Percentiles rank a stretch among this genome's conserved stretches.
Evolutionary conservation across 2,329 filamentous ascomycete genomes (phyloP).

Genomic region (Verticillium zaregamsianum): DNA sequence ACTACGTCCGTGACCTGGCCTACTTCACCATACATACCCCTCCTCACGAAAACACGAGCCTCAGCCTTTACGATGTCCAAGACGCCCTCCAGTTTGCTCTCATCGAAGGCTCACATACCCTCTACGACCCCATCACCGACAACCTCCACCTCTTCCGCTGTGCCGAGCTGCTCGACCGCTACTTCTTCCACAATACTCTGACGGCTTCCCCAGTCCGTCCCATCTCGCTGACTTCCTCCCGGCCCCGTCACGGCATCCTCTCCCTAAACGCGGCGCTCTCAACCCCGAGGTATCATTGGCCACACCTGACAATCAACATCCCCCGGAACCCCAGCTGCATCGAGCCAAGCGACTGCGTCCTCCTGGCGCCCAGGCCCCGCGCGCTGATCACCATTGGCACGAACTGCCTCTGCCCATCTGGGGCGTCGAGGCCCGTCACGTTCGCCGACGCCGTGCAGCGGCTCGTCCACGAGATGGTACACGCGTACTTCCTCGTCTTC

Average conservation of each 20-base stretch:
- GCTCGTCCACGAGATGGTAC: slow-evolving; percentile 20
- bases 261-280: no score
- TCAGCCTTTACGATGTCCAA: no score
- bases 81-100: background rate
- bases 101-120: slow-evolving; percentile 3
- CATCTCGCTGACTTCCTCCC: no score
- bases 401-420: background rate
- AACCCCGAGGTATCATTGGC: background rate
- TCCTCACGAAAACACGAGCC: no score
- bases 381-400: background rate
- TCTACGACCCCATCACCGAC: slow-evolving; percentile 2
- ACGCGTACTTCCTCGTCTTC: slow-evolving; percentile 9
- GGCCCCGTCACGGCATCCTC: no score
- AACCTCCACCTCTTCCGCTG: background rate
- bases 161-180: slow-evolving; percentile 2
- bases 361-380: background rate
- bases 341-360: background rate
- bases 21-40: no score
- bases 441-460: slow-evolving; percentile 23
- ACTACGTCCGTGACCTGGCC: no score
- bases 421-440: slow-evolving; percentile 17
- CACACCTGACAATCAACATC: no score
- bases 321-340: no score
- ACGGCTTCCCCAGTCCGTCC: background rate
- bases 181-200: slow-evolving; percentile 5